Base-by-base conservation (phyloP, 148 eudicot genomes). In the Pouteria glomerata region DNA sequence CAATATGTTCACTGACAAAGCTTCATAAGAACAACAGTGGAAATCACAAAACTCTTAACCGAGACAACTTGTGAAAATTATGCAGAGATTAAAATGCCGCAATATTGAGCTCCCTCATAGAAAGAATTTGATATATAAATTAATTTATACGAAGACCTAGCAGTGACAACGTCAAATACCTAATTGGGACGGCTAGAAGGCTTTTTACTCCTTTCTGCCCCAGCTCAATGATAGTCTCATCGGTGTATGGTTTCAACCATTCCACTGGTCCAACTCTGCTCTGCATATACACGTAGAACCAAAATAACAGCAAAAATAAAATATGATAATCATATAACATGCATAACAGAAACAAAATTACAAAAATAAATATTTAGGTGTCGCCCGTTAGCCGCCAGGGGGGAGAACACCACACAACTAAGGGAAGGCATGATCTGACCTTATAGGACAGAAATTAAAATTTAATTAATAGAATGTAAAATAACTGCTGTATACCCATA, bases 261-360 rank as follows among this genome's bases (percentile, higher is more conserved):
- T 94, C 98, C 73, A 94, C 98, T 47, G 98, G 98, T 73, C 98
- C 98, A 76, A 94, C 98, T 80, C 98, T 87, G 83, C 98, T 94
- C 98, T 94, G 86, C 61, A 84, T 51, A 44, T 55, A 73, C 63
- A 76, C 74, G 53, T 45, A 71, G 19, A 77, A 66, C 30, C 27
- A 67, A 45, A 73, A 53, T 66, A 5, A 18, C 1, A n/a, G n/a
- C n/a, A 29, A 7, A 73, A 51, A 63, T 6, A 10, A 30, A 57
- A 57, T 26, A 52, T 41, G 55, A 68, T 10, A 70, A 73, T 62
- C 59, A 41, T 30, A n/a, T 30, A 52, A 30, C 18, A 61, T 19
- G 26, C 35, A 45, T 4, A 51, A 61, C 3, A 59, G 23, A 8
- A n/a, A n/a, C n/a, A n/a, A n/a, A n/a, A n/a, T n/a, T n/a, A 24